Conservation (phyloP, 805 yeast species). For the Ogataea siamensis region DNA sequence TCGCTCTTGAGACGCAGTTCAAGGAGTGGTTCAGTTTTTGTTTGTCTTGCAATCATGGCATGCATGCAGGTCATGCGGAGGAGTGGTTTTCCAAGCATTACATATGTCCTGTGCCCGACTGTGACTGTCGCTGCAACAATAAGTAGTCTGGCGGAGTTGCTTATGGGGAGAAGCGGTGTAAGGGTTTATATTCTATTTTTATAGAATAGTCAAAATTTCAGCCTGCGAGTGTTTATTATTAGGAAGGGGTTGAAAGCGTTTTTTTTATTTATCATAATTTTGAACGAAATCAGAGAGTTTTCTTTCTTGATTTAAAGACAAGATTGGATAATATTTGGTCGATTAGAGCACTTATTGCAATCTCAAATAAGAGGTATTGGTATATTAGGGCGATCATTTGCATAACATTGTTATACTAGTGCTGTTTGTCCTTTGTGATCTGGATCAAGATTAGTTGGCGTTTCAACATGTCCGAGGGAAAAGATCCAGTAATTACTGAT, state of each 20-base stretch:
- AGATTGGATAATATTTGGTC: background rate
- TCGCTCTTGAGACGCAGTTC: slow-evolving; percentile 43
- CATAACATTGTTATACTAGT: background rate
- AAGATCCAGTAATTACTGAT: slow-evolving; percentile 52
- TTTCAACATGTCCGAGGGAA: slow-evolving; percentile 19
- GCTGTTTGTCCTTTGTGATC: slow-evolving; percentile 3
- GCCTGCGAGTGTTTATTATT: background rate
- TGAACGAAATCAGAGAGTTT: slow-evolving; percentile 8
- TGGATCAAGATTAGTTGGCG: slow-evolving; percentile 12
- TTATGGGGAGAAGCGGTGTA: too few species aligned
- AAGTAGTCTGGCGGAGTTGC: slow-evolving; percentile 4
- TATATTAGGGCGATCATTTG: background rate
- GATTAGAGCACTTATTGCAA: background rate
- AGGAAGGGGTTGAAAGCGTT: slow-evolving; percentile 8
- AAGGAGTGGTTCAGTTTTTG: slow-evolving; percentile 92
- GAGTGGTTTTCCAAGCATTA: slow-evolving; percentile 91
- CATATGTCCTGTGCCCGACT: slow-evolving; percentile 93
- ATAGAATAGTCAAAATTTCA: slow-evolving; percentile 2
- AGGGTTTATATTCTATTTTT: slow-evolving; percentile 2
- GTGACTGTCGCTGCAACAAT: slow-evolving; percentile 78
- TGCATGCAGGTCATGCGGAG: slow-evolving; percentile 93
- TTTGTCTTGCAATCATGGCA: slow-evolving; percentile 86
- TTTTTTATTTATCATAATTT: slow-evolving; percentile 11
- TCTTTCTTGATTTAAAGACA: background rate
- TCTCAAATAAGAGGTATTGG: background rate